These are phyloP conservation scores for Ceratocystis alfenasii DNA, from an alignment of 2,329 filamentous ascomycete genomes.

Conservation along the genomic window DNA sequence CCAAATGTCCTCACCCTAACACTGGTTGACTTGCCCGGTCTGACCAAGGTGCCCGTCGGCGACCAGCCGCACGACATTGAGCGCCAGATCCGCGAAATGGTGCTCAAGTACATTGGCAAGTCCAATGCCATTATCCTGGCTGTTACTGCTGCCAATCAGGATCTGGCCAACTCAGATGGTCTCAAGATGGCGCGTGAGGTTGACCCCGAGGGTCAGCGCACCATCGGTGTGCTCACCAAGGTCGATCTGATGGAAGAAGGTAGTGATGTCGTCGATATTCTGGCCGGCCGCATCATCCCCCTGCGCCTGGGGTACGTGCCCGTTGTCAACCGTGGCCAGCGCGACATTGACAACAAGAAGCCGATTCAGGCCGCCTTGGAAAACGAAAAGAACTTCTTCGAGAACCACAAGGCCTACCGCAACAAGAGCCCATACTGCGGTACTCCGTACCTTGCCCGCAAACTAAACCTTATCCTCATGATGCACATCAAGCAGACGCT, in stretches of 20 bases:
- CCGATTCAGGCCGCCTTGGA: conserved; percentile 82
- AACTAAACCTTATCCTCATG: conserved; percentile 97
- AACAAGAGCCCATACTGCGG: conserved; percentile 99
- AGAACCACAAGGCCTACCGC: conserved; percentile 94
- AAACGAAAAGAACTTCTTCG: conserved; percentile 92
- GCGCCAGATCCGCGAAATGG: conserved; percentile 93
- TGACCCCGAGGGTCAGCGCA: conserved; percentile 91
- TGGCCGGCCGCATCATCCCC: conserved; percentile 93
- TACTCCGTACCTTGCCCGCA: conserved; percentile 89
- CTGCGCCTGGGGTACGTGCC: conserved; percentile 90
- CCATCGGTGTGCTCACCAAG: conserved; percentile 96
- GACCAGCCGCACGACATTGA: conserved; percentile 96
- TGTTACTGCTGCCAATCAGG: conserved; percentile 91
- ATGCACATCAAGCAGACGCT: conserved; percentile 99
- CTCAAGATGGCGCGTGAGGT: conserved; percentile 93
- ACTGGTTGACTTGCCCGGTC: conserved; percentile 85
- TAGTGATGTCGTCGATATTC: conserved; percentile 95
- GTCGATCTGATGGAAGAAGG: conserved; percentile 98
- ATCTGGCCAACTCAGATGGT: conserved; percentile 97
- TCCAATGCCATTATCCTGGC: conserved; percentile 96
- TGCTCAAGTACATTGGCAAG: conserved; percentile 96
- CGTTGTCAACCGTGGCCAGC: conserved; percentile 93
- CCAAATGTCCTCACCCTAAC: conserved; percentile 96
- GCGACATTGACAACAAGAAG: conserved; percentile 98
- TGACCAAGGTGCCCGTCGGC: conserved; percentile 93